These are phyloP conservation scores for Aspergillus kassunensis DNA, from an alignment of 495 filamentous ascomycete species.

Conservation along the genomic window DNA sequence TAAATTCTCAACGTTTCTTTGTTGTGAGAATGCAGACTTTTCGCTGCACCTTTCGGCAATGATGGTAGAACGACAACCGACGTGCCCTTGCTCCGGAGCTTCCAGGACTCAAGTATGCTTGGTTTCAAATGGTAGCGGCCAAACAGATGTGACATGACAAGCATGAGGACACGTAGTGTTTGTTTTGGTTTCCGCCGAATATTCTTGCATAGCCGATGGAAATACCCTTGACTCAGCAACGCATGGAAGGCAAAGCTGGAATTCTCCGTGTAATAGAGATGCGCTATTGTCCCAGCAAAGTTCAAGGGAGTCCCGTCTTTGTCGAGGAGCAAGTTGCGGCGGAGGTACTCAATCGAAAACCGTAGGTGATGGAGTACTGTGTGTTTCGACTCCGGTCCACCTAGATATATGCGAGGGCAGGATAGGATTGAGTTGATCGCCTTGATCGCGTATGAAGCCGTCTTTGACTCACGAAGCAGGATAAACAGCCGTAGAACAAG, in stretches of 20 bases:
- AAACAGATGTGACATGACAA: slow-evolving; percentile 68
- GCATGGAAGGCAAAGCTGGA: slow-evolving; percentile 71
- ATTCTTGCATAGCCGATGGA: slow-evolving; percentile 56
- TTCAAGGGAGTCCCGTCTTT: slow-evolving; percentile 59
- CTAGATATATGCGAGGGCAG: slow-evolving; percentile 64
- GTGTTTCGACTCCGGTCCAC: slow-evolving; percentile 55
- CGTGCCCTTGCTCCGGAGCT: slow-evolving; percentile 26
- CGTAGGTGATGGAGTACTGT: slow-evolving; percentile 70
- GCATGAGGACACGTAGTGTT: slow-evolving; percentile 50
- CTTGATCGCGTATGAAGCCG: slow-evolving; percentile 54
- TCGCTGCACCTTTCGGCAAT: slow-evolving; percentile 53
- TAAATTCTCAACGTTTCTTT: slow-evolving; percentile 58
- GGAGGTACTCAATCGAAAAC: slow-evolving; percentile 77
- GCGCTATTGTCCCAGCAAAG: slow-evolving; percentile 61
- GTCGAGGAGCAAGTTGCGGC: slow-evolving; percentile 61
- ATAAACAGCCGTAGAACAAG: slow-evolving; percentile 66
- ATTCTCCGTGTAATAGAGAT: slow-evolving; percentile 72
- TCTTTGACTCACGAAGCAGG: slow-evolving; percentile 59
- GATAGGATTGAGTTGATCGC: slow-evolving; percentile 63
- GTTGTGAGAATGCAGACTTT: slow-evolving; percentile 58
- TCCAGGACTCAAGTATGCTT: slow-evolving; percentile 38
- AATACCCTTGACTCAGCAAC: slow-evolving; percentile 62
- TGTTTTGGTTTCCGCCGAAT: slow-evolving; percentile 32
- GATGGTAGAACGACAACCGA: slow-evolving; percentile 57
- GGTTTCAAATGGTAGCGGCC: slow-evolving; percentile 45